Conservation (phyloP, 2,329 filamentous ascomycete species). For the Botryotinia narcissicola region DNA sequence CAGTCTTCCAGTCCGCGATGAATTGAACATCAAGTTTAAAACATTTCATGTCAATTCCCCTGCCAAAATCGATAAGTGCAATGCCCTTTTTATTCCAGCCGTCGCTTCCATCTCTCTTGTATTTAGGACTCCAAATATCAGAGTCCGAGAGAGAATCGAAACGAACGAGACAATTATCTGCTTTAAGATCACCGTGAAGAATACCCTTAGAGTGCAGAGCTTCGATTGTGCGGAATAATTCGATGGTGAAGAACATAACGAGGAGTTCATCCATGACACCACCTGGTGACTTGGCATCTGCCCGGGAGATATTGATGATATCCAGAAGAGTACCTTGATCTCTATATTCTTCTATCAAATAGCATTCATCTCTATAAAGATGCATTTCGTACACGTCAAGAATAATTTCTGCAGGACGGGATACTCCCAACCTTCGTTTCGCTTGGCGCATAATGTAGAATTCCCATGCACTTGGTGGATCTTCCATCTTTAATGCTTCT, state of each 20-base stretch:
- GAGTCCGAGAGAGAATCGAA: constrained; percentile 58
- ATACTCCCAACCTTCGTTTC: constrained; percentile 70
- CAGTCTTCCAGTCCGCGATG: constrained; percentile 92
- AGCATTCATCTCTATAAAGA: constrained; percentile 85
- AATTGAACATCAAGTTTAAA: constrained; percentile 79
- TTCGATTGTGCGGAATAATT: constrained; percentile 87
- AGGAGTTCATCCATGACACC: constrained; percentile 85
- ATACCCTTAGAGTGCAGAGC: constrained; percentile 76
- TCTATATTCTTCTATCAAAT: constrained; percentile 82
- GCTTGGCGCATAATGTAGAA: constrained; percentile 91
- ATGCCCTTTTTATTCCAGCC: constrained; percentile 82
- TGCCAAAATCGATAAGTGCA: constrained; percentile 89
- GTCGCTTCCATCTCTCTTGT: constrained; percentile 67
- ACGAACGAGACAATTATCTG: constrained; percentile 90
- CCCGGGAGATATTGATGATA: constrained; percentile 81
- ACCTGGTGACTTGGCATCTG: constrained; percentile 55
- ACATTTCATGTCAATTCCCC: constrained; percentile 87
- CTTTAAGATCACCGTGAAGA: constrained; percentile 91
- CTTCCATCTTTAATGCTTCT: constrained; percentile 93
- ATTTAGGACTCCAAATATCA: constrained; percentile 57
- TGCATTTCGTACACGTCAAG: constrained; percentile 87
- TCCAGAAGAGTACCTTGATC: constrained; percentile 93
- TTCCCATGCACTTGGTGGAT: constrained; percentile 86
- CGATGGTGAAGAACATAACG: constrained; percentile 93
- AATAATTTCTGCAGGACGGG: constrained; percentile 73